Evolutionary conservation across 2,329 filamentous ascomycete species (phyloP), one percentile per base, ranked within the genome.

Genomic region (Trichoderma oligosporum): DNA sequence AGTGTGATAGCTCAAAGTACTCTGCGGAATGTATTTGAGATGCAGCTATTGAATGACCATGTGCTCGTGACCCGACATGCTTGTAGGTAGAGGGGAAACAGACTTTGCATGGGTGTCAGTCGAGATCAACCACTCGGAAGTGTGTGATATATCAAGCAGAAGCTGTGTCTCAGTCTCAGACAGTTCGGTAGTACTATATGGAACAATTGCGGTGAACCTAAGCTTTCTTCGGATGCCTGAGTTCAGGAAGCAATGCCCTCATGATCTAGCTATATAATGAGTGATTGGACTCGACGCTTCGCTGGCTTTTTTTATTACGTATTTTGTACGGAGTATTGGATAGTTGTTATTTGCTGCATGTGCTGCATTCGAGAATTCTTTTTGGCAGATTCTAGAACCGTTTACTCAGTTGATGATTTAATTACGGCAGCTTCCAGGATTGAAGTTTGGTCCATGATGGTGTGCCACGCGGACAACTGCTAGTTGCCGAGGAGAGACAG

Each of bases 381-480:
- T 42, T 9, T 46, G 44, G 27, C 44, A 7, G 27, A 46, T 46
- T 16, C 42, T 14, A 29, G 42, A 20, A 22, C 16, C 11, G 41
- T 22, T 22, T 42, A 20, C 6, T 14, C 39, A 22, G 20, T 18
- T 12, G 25, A 22, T 24, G 24, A 16, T 41, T 31, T 46, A 46
- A 46, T 46, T 46, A 46, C 44, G 44, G 44, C 25, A 27, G 44
- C 44, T 31, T 27, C 44, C 25, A 46, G 44, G 9, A 31, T 46
- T 31, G 44, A 46, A 44, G 27, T 31, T 14, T 31, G 25, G 44
- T 46, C 31, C 44, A 24, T 46, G 44, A 31, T 31, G 31, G 44
- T 46, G 44, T 46, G 44, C 44, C 44, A 46, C 27, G 44, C 44
- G 27, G 44, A 46, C 44, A 9, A 31, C n/a, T n/a, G n/a, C 27